A percentile compares a stretch with the other conserved stretches of the same genome.
Conservation (phyloP, 2,329 filamentous ascomycete species). For the Thielaviopsis populi region DNA sequence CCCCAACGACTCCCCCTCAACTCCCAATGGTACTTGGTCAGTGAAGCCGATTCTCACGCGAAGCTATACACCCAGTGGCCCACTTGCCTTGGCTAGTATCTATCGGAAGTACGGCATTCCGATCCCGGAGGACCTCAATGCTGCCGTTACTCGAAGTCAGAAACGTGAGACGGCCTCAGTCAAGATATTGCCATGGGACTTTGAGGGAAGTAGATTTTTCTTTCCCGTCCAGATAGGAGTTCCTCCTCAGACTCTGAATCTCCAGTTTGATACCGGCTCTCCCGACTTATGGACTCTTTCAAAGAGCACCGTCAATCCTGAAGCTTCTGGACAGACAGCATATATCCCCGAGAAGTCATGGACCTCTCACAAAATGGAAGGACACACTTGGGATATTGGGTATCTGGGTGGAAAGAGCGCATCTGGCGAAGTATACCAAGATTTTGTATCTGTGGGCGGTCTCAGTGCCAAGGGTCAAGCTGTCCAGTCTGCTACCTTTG, state of each 20-base stretch:
- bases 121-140: slow-evolving; percentile 23
- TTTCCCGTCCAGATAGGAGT: slow-evolving; percentile 30
- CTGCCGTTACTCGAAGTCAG: slow-evolving; percentile 18
- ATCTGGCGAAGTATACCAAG: slow-evolving; percentile 30
- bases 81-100: slow-evolving; percentile 25
- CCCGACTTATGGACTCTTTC: slow-evolving; percentile 36
- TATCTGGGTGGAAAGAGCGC: slow-evolving; percentile 32
- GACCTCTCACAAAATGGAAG: slow-evolving; percentile 26
- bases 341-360: slow-evolving; percentile 28
- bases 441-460: slow-evolving; percentile 30
- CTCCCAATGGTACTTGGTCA: no score
- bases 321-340: slow-evolving; percentile 27
- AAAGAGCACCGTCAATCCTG: slow-evolving; percentile 26
- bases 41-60: no score
- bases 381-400: slow-evolving; percentile 28
- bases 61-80: no score
- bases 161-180: slow-evolving; percentile 24
- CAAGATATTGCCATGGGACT: slow-evolving; percentile 20
- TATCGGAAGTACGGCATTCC: slow-evolving; percentile 27
- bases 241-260: no score
- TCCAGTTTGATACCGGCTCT: slow-evolving; percentile 34
- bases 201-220: slow-evolving; percentile 27
- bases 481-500: slow-evolving; percentile 29
- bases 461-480: slow-evolving; percentile 28
- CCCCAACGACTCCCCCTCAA: no score